Base-by-base conservation (phyloP, 768 basidiomycete species). In the Exsudoporus frostii region DNA sequence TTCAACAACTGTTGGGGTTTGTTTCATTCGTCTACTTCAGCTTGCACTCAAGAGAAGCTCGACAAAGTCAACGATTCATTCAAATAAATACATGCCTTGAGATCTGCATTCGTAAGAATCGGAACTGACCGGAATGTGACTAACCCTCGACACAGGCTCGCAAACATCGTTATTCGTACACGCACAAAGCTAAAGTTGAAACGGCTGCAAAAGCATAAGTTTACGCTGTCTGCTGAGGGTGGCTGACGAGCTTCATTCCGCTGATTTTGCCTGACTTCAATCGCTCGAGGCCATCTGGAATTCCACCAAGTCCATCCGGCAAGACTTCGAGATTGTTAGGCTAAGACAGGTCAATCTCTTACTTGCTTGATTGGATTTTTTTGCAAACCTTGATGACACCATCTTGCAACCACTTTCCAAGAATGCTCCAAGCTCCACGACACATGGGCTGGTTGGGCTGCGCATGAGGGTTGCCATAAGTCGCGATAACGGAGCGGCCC, bases 321-420 rank as follows among this genome's bases (percentile, higher is more conserved):
- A 80, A 61, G n/a, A 78, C 62, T 57, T 80, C 73, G 5, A 71
- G 54, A n/a, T 65, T 62, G 53, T 71, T 72, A 0, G 79, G 76
- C 77, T 74, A 40, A 36, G 45, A 38, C 3, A 25, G 47, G n/a
- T 54, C 29, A 56, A 36, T 56, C 10, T 17, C 37, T 15, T 1
- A 20, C 19, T 36, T 25, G 2, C 15, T 45, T 15, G 15, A 27
- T 38, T 13, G 7, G 6, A 7, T 9, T 37, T 15, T 9, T 37
- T 15, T 19, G 17, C 48, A 9, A 52, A 65, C 68, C 60, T 69
- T 61, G 51, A 71, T 62, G 24, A 34, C 5, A 34, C 65, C 70
- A 19, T 57, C 46, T 27, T 66, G 36, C 54, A 69, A 15, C 68
- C 67, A 69, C 41, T 57, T 44, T 19, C 29, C 53, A n/a, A 69